Percentiles rank a stretch among this genome's conserved stretches.
Evolutionary conservation across 768 basidiomycete species (phyloP).

Genomic region (Hypholoma sublateritium): DNA sequence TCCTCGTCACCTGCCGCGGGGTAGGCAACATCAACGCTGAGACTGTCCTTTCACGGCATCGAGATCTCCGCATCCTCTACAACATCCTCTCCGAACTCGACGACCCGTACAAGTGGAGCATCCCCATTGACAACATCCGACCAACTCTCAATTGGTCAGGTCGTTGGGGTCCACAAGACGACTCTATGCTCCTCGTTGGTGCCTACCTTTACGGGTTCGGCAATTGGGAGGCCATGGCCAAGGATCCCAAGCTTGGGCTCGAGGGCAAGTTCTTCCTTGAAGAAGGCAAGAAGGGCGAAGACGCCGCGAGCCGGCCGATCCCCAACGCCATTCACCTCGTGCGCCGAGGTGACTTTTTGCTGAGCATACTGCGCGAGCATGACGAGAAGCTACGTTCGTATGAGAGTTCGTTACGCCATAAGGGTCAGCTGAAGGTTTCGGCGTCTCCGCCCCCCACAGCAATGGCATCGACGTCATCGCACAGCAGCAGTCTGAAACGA

Average conservation of each 20-base stretch:
- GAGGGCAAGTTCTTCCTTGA: constrained; percentile 97
- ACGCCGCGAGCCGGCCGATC: constrained; percentile 80
- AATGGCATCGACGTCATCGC: constrained; percentile 66
- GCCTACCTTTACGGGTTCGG: constrained; percentile 94
- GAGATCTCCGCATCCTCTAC: constrained; percentile 86
- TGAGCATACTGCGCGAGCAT: constrained; percentile 81
- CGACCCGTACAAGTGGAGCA: constrained; percentile 78
- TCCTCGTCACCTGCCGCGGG: constrained; percentile 86
- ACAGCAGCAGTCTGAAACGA: constrained; percentile 62
- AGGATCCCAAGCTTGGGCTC: constrained; percentile 81
- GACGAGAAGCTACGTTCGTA: constrained; percentile 90
- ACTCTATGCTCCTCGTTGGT: constrained; percentile 92
- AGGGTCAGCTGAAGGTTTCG: constrained; percentile 69
- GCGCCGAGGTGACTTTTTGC: constrained; percentile 92
- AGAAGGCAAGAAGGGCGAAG: constrained; percentile 93
- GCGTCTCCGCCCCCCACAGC: constrained; percentile 75
- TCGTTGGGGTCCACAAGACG: constrained; percentile 90
- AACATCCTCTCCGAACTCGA: constrained; percentile 72
- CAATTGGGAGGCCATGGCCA: constrained; percentile 93
- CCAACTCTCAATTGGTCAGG: constrained; percentile 97
- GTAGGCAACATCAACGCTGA: constrained; percentile 97
- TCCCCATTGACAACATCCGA: constrained; percentile 92
- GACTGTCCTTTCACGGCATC: constrained; percentile 86
- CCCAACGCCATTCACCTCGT: constrained; percentile 99
- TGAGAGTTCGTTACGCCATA: constrained; percentile 74